Percentiles rank a stretch among this genome's conserved stretches.
These are phyloP conservation scores for Fallopia convolvulus DNA, from an alignment of 148 eudicot species.

Conservation along the genomic window DNA sequence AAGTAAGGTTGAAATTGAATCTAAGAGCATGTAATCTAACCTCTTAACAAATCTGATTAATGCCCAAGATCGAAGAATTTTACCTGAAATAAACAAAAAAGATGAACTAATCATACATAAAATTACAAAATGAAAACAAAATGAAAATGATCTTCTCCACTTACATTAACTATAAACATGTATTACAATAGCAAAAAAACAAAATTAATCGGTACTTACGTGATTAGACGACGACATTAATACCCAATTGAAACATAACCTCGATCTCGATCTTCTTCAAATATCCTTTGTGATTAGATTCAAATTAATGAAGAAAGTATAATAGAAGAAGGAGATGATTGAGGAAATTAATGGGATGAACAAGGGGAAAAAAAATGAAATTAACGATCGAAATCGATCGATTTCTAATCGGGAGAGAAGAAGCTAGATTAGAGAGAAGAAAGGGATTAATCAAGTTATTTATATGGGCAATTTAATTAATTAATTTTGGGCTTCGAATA, in stretches of 20 bases:
- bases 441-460: background rate
- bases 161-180: background rate
- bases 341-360: background rate
- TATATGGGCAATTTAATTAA: background rate
- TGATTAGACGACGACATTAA: background rate
- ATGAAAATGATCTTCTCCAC: background rate
- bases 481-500: background rate
- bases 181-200: background rate
- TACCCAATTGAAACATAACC: background rate
- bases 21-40: background rate
- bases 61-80: background rate
- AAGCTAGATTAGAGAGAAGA: background rate
- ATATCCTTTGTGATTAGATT: background rate
- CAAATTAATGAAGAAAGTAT: too few relatives aligned
- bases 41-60: background rate
- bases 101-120: background rate
- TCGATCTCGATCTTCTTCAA: background rate
- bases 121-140: background rate
- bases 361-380: background rate
- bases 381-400: background rate
- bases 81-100: background rate
- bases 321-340: background rate
- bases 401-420: background rate
- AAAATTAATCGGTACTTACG: background rate
- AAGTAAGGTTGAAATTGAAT: background rate